Evolutionary conservation across 2,329 filamentous ascomycete species (phyloP), one percentile per base, ranked within the genome.

Genomic region (Aspergillus clavatus): DNA sequence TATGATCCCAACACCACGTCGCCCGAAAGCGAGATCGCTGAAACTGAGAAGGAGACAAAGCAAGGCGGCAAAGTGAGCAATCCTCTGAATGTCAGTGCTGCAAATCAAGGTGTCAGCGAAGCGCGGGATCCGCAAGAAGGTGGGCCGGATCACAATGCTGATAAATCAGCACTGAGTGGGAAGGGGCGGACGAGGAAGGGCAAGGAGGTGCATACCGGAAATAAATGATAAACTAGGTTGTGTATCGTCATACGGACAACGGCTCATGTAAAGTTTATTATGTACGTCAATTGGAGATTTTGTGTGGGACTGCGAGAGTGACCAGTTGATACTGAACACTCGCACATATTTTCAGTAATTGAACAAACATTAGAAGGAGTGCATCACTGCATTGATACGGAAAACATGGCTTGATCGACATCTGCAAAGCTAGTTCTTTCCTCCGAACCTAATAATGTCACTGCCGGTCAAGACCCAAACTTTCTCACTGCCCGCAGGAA

Each of bases 1-100:
- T 94, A 87, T 66, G 77, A 88, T 61, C 80, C 82, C 0, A 67
- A 74, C 44, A 80, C 79, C 62, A 90, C 86, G 21, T 70, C 75
- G 16, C 88, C 88, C 0, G 83, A 89, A 60, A 59, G 67, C 18
- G 79, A 81, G 28, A 48, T 64, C 7, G 48, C 57, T 14, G 61
- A 59, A 4, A 59, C 63, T 1, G 56, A 58, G 37, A 44, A 56
- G 27, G 67, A 77, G 71, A 54, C 61, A 49, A 52, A 67, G 5
- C 67, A 62, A 5, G 59, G 69, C 23, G 71, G 65, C 3, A 63
- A 68, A 52, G 53, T 60, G 19, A 65, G 64, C 26, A 76, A 78
- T 53, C 77, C 80, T 5, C 56, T 85, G 35, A 73, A 83, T 38
- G 76, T 78, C 19, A 82, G 78, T 52, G 79, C 80, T 0, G 80